phyloP scores from a whole-genome alignment of 495 filamentous ascomycete species.

The Aspergillus indologenus region DNA sequence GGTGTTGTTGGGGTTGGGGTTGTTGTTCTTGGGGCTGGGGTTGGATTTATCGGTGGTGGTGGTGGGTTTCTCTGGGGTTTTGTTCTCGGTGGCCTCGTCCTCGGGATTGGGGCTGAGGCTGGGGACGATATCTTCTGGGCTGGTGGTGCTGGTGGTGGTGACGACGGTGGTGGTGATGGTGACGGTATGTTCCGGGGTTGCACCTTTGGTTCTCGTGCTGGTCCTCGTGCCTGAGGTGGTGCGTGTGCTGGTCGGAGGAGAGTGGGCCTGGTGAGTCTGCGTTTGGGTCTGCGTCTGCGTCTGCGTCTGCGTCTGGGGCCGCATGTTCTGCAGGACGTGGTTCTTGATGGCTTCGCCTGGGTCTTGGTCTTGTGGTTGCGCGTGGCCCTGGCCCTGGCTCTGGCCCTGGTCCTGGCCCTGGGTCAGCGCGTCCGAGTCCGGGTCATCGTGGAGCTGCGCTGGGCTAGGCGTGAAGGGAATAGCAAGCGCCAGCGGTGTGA shows the following conservation, averaged over 20 bases:
- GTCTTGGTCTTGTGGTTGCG: too few relatives aligned
- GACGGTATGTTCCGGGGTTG: slow-evolving; percentile 6
- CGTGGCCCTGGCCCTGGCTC: too few relatives aligned
- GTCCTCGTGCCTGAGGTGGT: slow-evolving; percentile 3
- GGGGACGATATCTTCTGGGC: neutral
- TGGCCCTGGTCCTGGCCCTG: neutral
- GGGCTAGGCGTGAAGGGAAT: neutral
- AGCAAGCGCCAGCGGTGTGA: neutral
- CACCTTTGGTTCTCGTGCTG: neutral
- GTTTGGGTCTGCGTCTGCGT: neutral
- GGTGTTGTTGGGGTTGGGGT: slow-evolving; percentile 9
- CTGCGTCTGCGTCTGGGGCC: too few relatives aligned
- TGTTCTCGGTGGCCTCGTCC: too few relatives aligned
- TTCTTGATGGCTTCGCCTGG: too few relatives aligned
- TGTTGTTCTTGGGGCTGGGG: slow-evolving; percentile 11
- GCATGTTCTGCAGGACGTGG: too few relatives aligned
- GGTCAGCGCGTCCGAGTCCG: neutral
- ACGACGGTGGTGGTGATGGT: slow-evolving; percentile 10
- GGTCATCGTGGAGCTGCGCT: neutral
- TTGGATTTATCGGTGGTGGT: too few relatives aligned
- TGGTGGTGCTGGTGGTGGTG: slow-evolving; percentile 15
- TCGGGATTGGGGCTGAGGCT: neutral
- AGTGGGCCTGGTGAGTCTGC: too few relatives aligned
- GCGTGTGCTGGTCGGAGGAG: too few relatives aligned
- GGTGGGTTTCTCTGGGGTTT: slow-evolving; percentile 3